Base-by-base conservation (phyloP, 192 early-diverging fungal species). In the Neocallimastix lanati region DNA sequence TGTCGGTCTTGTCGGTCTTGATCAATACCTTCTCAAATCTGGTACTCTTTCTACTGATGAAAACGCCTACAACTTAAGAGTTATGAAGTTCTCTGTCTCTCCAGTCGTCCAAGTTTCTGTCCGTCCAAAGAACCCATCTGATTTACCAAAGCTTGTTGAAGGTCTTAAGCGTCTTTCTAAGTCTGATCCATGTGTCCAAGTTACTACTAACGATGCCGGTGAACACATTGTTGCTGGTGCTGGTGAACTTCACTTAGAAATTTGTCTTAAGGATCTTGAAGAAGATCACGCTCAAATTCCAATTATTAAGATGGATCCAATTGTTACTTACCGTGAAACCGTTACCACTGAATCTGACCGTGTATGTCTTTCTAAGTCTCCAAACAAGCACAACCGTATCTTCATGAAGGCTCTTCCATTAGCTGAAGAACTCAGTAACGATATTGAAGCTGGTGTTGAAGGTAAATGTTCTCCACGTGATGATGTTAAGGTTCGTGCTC, bases 351-450 rank as follows among this genome's bases (percentile, higher is more conserved):
- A 93, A 86, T 97, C 96, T 21, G 85, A 85, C 81, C 88, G 94
- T 76, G 82, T 85, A 80, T 89, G 90, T 79, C 86, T 99, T 83
- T 93, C 97, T 85, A 98, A 99, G 92, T 98, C 96, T 76, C 96
- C 97, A 86, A 99, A 99, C 94, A 99, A 99, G 93, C 97, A 98
- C 91, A 99, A 99, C 92, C 97, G 97, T 96, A 92, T 99, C 88
- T 96, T 91, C 90, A 93, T 99, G 95, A 93, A 87, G 84, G 97
- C 96, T 77, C 76, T 81, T 25, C 97, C 97, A 50, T 81, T 99
- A 78, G 85, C 88, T 78, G 95, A 97, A 82, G 93, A 95, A 78
- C 89, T 94, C 77, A 84, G 92, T 78, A 76, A 78, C 77, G 92
- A 87, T 76, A 94, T 99, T 79, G 97, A 99, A 86, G 50, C 50